phyloP scores from a whole-genome alignment of 441 rosid genomes.

The Iberis amara region DNA sequence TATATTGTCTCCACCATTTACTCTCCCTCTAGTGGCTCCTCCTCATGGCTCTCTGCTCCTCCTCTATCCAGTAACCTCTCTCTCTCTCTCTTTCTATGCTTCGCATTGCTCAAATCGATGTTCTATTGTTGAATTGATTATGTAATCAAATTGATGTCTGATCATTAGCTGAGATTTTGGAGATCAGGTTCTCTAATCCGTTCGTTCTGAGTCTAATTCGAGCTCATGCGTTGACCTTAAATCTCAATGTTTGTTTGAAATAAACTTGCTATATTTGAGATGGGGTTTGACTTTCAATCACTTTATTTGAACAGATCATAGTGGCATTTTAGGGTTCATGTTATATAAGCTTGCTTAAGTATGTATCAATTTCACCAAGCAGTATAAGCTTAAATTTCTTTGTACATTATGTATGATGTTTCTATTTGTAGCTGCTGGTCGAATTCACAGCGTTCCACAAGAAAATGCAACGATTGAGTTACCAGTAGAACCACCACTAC shows the following conservation, averaged over 20 bases:
- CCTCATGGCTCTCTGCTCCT: slow-evolving; percentile 58
- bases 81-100: slow-evolving; percentile 10
- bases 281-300: no score
- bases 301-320: neutral
- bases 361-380: slow-evolving; percentile 3
- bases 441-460: slow-evolving; percentile 34
- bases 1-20: slow-evolving; percentile 79
- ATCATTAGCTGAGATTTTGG: slow-evolving; percentile 9
- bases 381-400: neutral
- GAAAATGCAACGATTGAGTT: slow-evolving; percentile 25
- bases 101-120: neutral
- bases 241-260: slow-evolving; percentile 5
- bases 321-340: neutral
- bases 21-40: slow-evolving; percentile 46
- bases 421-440: slow-evolving; percentile 39
- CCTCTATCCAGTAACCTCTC: slow-evolving; percentile 34
- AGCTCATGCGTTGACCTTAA: slow-evolving; percentile 24
- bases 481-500: slow-evolving; percentile 27
- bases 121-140: neutral
- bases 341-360: slow-evolving; percentile 7
- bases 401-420: neutral
- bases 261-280: slow-evolving; percentile 9
- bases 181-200: slow-evolving; percentile 2
- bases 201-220: slow-evolving; percentile 6
- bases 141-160: neutral